Percentiles rank a stretch among this genome's conserved stretches.
phyloP scores from a whole-genome alignment of 768 basidiomycete species.

The Auriscalpium vulgare region DNA sequence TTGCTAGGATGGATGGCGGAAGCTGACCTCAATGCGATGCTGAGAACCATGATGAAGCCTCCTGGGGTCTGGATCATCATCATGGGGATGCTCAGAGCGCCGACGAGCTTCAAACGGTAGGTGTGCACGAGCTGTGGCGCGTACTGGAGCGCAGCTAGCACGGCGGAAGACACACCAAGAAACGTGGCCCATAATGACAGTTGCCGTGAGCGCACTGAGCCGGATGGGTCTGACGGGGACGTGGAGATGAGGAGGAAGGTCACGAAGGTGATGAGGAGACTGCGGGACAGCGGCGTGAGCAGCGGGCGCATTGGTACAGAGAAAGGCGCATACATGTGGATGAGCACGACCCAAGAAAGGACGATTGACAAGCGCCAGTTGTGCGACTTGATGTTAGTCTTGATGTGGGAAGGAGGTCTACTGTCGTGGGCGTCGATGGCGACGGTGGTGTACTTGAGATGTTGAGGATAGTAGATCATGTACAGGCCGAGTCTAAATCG shows the following conservation, averaged over 20 bases:
- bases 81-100: slow-evolving; percentile 89
- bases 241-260: slow-evolving; percentile 56
- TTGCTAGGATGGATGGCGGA: neutral
- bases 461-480: slow-evolving; percentile 84
- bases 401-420: slow-evolving; percentile 34
- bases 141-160: slow-evolving; percentile 80
- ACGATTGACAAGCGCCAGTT: slow-evolving; percentile 77
- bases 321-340: slow-evolving; percentile 61
- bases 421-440: slow-evolving; percentile 34
- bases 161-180: slow-evolving; percentile 73
- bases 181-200: slow-evolving; percentile 71
- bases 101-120: slow-evolving; percentile 72
- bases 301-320: neutral
- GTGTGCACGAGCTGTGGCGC: slow-evolving; percentile 81
- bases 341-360: slow-evolving; percentile 59
- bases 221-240: slow-evolving; percentile 29
- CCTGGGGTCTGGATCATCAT: slow-evolving; percentile 95
- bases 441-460: slow-evolving; percentile 61
- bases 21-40: slow-evolving; percentile 60
- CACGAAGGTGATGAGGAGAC: slow-evolving; percentile 46
- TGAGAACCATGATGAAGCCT: slow-evolving; percentile 77
- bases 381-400: slow-evolving; percentile 44
- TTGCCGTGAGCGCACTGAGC: slow-evolving; percentile 29
- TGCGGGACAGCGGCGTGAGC: slow-evolving; percentile 20
- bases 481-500: slow-evolving; percentile 73